Conservation (phyloP, 805 yeast species). For the Ogataea methanolica region DNA sequence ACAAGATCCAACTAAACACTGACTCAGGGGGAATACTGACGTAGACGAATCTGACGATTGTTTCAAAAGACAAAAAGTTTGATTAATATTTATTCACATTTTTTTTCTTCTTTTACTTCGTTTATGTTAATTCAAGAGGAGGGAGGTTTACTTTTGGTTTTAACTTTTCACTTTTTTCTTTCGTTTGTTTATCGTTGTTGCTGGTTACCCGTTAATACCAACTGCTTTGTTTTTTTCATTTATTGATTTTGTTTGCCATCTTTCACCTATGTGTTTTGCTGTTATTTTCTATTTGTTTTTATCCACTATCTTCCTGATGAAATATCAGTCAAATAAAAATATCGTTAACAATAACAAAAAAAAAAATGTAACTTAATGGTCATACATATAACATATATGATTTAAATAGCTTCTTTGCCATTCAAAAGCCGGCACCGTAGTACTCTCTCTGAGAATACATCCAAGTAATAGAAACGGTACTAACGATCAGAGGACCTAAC, state of each 20-base stretch:
- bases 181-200: neutral
- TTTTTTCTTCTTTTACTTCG: too few species aligned
- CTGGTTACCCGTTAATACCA: neutral
- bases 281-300: neutral
- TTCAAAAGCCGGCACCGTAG: constrained; percentile 34
- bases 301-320: neutral
- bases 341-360: too few species aligned
- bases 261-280: neutral
- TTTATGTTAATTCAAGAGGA: neutral
- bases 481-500: constrained; percentile 82
- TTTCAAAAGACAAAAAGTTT: neutral
- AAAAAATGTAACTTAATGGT: too few species aligned
- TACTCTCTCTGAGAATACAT: constrained; percentile 67
- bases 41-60: too few species aligned
- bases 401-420: neutral
- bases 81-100: neutral
- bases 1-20: constrained; percentile 69
- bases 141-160: too few species aligned
- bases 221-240: neutral
- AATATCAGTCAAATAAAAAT: too few species aligned
- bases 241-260: neutral
- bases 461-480: constrained; percentile 73
- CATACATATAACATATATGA: too few species aligned
- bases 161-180: neutral
- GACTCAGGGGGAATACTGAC: neutral